Conservation (phyloP, 768 basidiomycete species). For the Tulasnella sp. region DNA sequence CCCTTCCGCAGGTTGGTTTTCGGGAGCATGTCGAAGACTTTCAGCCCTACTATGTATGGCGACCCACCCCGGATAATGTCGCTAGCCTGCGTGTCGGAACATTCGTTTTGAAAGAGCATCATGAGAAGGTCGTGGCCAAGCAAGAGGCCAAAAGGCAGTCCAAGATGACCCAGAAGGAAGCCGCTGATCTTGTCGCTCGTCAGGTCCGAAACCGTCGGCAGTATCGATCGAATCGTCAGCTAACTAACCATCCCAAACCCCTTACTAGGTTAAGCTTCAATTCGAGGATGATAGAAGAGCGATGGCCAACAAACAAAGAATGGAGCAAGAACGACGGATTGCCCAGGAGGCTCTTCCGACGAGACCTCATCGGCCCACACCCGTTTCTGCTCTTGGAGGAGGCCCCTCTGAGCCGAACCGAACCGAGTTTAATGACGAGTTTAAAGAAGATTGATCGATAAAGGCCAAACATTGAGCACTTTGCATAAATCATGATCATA, state of each 20-base stretch:
- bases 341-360: constrained; percentile 27
- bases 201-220: constrained; percentile 38
- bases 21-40: constrained; percentile 60
- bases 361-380: neutral
- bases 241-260: neutral
- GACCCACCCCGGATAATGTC: constrained; percentile 38
- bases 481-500: neutral
- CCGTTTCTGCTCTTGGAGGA: neutral
- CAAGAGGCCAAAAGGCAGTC: constrained; percentile 43
- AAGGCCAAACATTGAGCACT: neutral
- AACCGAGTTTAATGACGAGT: neutral
- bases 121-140: constrained; percentile 46
- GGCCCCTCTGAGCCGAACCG: neutral
- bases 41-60: constrained; percentile 63
- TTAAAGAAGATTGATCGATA: neutral
- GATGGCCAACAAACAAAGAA: constrained; percentile 47
- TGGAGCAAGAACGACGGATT: constrained; percentile 47
- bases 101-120: constrained; percentile 53
- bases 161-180: constrained; percentile 54
- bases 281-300: constrained; percentile 70
- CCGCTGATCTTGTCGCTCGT: constrained; percentile 44
- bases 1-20: constrained; percentile 57
- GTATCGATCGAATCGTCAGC: neutral
- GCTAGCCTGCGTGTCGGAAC: constrained; percentile 55
- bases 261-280: constrained; percentile 59